phyloP scores from a whole-genome alignment of 2,329 filamentous ascomycete genomes.

The Cercospora janseana region DNA sequence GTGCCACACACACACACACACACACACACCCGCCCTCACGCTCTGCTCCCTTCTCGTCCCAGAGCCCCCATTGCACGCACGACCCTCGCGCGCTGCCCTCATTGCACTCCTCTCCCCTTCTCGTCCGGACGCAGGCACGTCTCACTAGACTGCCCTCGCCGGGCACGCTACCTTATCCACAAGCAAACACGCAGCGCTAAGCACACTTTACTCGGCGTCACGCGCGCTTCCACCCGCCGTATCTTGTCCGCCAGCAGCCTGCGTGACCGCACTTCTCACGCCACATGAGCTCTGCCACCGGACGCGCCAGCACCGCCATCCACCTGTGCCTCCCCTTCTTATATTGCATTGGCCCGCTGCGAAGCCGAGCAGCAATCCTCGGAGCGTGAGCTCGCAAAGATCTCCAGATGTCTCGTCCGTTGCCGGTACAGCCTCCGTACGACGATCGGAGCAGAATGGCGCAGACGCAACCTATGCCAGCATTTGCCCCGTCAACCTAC shows the following conservation, averaged over 20 bases:
- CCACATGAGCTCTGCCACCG: slow-evolving; percentile 9
- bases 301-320: neutral
- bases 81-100: slow-evolving; percentile 20
- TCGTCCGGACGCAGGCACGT: slow-evolving; percentile 19
- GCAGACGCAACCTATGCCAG: slow-evolving; percentile 45
- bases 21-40: neutral
- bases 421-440: slow-evolving; percentile 44
- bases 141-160: slow-evolving; percentile 20
- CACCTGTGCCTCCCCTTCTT: neutral
- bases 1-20: slow-evolving; percentile 22
- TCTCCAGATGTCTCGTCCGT: slow-evolving; percentile 29
- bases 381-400: neutral
- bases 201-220: no score
- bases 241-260: no score
- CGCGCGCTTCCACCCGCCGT: no score
- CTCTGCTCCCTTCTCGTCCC: slow-evolving; percentile 19
- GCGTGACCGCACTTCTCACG: no score
- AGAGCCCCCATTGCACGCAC: slow-evolving; percentile 20
- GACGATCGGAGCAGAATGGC: slow-evolving; percentile 44
- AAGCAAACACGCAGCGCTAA: no score
- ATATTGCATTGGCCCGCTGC: neutral
- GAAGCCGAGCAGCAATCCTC: neutral
- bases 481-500: slow-evolving; percentile 43
- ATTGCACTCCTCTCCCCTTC: slow-evolving; percentile 25
- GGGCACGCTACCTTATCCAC: no score